These are phyloP conservation scores for Talaromyces islandicus DNA, from an alignment of 2,329 filamentous ascomycete genomes.

Conservation along the genomic window DNA sequence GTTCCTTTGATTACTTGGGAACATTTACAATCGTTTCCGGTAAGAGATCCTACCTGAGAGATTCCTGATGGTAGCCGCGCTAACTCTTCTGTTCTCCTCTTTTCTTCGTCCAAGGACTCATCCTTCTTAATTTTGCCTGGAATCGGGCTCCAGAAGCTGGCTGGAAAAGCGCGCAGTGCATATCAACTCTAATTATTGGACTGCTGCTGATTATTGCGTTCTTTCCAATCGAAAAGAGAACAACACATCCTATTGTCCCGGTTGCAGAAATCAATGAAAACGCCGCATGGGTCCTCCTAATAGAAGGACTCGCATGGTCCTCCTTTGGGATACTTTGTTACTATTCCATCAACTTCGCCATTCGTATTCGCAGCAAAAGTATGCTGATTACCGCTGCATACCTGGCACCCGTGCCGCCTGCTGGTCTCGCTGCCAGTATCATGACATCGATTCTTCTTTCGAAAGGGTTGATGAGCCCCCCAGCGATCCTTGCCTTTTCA, in stretches of 20 bases:
- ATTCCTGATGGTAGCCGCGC: not conserved
- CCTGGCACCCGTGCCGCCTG: not conserved
- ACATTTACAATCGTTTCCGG: not conserved
- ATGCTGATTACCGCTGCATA: not conserved
- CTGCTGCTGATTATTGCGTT: not conserved
- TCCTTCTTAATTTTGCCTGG: not conserved
- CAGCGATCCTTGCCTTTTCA: not conserved
- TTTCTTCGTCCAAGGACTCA: not conserved
- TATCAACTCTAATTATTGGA: not conserved
- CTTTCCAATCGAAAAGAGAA: not conserved
- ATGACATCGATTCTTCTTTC: not conserved
- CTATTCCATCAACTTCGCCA: not conserved
- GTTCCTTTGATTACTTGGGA: not conserved
- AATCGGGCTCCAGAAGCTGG: not conserved
- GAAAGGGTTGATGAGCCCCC: not conserved
- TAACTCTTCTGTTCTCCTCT: too few species aligned
- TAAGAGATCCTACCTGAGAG: not conserved
- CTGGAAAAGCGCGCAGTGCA: not conserved
- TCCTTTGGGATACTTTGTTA: not conserved
- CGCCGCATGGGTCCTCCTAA: not conserved
- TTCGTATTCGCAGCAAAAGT: not conserved
- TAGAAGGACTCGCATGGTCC: not conserved
- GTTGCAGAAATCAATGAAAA: not conserved
- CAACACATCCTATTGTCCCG: not conserved
- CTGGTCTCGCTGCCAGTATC: not conserved